phyloP scores from a whole-genome alignment of 768 basidiomycete species.

The Suillus discolor region DNA sequence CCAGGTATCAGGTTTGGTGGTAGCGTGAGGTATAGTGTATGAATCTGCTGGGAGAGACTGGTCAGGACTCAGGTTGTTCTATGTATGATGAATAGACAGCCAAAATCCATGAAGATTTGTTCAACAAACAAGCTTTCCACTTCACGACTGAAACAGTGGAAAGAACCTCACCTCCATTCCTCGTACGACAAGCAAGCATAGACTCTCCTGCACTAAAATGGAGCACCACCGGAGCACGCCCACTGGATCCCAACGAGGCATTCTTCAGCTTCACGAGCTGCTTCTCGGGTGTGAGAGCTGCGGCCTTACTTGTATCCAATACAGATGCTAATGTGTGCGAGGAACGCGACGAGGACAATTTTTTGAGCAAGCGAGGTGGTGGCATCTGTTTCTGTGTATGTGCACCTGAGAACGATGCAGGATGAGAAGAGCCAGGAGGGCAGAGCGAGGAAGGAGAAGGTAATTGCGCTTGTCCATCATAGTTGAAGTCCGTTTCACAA shows the following conservation, averaged over 20 bases:
- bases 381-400: background rate
- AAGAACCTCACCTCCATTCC: background rate
- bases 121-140: background rate
- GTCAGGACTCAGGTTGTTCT: background rate
- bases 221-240: background rate
- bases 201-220: background rate
- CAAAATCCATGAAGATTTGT: background rate
- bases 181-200: background rate
- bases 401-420: conserved; percentile 1
- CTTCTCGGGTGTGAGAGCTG: background rate
- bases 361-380: background rate
- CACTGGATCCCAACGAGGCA: background rate
- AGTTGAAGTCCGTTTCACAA: conserved; percentile 9
- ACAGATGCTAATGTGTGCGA: background rate
- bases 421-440: conserved; percentile 8
- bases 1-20: conserved; percentile 12
- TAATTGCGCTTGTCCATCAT: conserved; percentile 5
- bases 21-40: conserved; percentile 14
- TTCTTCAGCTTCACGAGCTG: background rate
- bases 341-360: background rate
- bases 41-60: background rate
- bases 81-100: background rate
- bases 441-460: conserved; percentile 7
- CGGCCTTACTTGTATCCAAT: background rate
- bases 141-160: background rate